phyloP scores from a whole-genome alignment of 345 rosid genomes.

The Luvunga scandens region DNA sequence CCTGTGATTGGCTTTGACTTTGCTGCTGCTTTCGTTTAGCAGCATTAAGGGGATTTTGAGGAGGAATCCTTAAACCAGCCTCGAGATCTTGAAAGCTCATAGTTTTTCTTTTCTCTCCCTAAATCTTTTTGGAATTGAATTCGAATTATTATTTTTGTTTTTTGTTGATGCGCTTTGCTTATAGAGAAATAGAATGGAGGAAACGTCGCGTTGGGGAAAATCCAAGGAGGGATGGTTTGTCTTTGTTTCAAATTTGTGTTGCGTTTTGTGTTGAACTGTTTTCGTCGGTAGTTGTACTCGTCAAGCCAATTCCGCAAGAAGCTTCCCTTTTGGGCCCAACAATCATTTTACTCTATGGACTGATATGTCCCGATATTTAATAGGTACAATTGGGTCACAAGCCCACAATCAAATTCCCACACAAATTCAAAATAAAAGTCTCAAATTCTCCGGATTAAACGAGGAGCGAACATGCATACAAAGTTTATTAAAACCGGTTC shows the following conservation, averaged over 20 bases:
- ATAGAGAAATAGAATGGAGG: not conserved
- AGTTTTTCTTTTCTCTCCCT: not conserved
- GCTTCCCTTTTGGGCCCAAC: not conserved
- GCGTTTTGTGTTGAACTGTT: not conserved
- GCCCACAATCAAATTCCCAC: no score
- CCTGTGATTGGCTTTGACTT: conserved; percentile 25
- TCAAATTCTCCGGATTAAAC: no score
- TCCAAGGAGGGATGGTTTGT: conserved; percentile 13
- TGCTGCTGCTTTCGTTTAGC: conserved; percentile 18
- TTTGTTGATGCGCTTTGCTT: not conserved
- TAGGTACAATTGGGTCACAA: no score
- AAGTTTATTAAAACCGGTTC: no score
- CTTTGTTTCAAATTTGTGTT: not conserved
- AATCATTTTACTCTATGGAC: not conserved
- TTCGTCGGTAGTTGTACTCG: not conserved
- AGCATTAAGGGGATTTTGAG: conserved; percentile 17
- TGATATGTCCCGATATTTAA: no score
- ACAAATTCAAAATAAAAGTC: no score
- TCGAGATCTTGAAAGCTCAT: conserved; percentile 78
- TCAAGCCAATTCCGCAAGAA: not conserved
- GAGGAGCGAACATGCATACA: no score
- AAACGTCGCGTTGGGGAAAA: not conserved
- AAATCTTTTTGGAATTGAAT: not conserved
- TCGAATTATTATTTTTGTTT: not conserved
- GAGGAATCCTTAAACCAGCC: conserved; percentile 27